phyloP scores from a whole-genome alignment of 1,284 basidiomycete genomes.

The Rhodotorula sp. region DNA sequence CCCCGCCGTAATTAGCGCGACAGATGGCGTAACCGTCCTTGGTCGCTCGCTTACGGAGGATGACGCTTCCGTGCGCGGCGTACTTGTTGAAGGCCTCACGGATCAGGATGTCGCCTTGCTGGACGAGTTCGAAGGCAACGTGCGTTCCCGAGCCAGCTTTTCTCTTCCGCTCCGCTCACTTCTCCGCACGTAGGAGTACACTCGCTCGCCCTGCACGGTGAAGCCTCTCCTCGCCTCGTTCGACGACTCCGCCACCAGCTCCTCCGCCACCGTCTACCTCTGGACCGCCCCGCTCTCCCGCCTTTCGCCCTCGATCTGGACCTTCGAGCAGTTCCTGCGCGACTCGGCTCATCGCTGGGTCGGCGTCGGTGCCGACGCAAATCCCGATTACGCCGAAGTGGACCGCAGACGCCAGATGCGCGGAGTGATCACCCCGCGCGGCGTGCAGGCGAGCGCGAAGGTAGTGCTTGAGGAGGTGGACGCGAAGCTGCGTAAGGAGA shows the following conservation, averaged over 20 bases:
- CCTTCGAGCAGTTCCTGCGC: conserved; percentile 69
- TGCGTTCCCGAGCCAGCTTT: conserved; percentile 53
- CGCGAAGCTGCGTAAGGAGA: conserved; percentile 50
- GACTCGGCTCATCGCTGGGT: conserved; percentile 74
- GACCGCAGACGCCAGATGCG: conserved; percentile 50
- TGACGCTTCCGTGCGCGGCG: conserved; percentile 67
- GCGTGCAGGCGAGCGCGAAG: conserved; percentile 4
- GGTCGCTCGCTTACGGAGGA: conserved; percentile 55
- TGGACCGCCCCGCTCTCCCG: conserved; percentile 57
- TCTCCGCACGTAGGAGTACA: conserved; percentile 64
- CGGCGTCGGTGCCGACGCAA: conserved; percentile 55
- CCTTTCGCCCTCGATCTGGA: conserved; percentile 69
- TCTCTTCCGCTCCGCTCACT: neutral
- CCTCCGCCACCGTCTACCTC: conserved; percentile 68
- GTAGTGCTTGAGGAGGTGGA: conserved; percentile 44
- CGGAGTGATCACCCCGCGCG: conserved; percentile 25
- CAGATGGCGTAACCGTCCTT: conserved; percentile 51
- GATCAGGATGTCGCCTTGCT: conserved; percentile 62
- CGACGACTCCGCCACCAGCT: conserved; percentile 23
- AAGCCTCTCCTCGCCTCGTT: conserved; percentile 55
- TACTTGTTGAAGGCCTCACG: conserved; percentile 67
- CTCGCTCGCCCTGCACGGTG: conserved; percentile 60
- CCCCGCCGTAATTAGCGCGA: conserved; percentile 69
- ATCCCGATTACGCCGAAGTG: conserved; percentile 57
- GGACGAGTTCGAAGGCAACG: conserved; percentile 77